Evolutionary conservation across 148 eudicot genomes (phyloP).

Genomic region (Cornus florida): DNA sequence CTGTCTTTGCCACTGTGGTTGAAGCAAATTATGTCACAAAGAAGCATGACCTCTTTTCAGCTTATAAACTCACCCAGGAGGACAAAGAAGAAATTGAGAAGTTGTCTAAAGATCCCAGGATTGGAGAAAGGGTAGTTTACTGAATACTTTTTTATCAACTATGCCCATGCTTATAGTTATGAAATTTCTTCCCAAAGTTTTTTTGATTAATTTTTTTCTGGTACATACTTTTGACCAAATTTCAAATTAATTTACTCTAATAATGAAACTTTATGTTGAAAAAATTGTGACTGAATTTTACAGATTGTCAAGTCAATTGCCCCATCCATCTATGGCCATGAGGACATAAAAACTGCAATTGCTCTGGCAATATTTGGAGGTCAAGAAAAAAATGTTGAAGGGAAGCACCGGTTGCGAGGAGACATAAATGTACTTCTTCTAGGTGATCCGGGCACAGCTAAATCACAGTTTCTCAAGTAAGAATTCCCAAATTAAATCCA

Average conservation of each 20-base stretch:
- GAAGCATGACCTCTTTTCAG: slow-evolving; percentile 94
- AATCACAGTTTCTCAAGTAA: slow-evolving; percentile 95
- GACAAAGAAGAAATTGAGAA: slow-evolving; percentile 94
- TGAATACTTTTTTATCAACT: background rate
- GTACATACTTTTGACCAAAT: background rate
- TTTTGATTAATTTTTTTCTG: no score
- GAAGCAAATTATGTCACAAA: slow-evolving; percentile 94
- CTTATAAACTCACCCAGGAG: slow-evolving; percentile 89
- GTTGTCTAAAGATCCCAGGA: slow-evolving; percentile 86
- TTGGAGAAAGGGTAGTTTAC: slow-evolving; percentile 77
- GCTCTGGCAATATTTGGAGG: slow-evolving; percentile 99
- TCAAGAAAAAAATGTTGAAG: slow-evolving; percentile 90
- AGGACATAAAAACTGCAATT: slow-evolving; percentile 93
- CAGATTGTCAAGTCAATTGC: slow-evolving; percentile 94
- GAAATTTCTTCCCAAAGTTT: background rate
- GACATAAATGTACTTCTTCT: slow-evolving; percentile 91
- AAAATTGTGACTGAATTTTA: slow-evolving; percentile 1
- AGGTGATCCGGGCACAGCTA: slow-evolving; percentile 99
- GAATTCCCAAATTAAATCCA: slow-evolving; percentile 9
- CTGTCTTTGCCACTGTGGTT: slow-evolving; percentile 93
- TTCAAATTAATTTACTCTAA: background rate
- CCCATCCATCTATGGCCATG: slow-evolving; percentile 96
- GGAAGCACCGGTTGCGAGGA: slow-evolving; percentile 90
- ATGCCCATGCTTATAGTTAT: background rate
- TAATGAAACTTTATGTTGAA: background rate